phyloP scores from a whole-genome alignment of 2,329 filamentous ascomycete species.

The Helotiales sp. region DNA sequence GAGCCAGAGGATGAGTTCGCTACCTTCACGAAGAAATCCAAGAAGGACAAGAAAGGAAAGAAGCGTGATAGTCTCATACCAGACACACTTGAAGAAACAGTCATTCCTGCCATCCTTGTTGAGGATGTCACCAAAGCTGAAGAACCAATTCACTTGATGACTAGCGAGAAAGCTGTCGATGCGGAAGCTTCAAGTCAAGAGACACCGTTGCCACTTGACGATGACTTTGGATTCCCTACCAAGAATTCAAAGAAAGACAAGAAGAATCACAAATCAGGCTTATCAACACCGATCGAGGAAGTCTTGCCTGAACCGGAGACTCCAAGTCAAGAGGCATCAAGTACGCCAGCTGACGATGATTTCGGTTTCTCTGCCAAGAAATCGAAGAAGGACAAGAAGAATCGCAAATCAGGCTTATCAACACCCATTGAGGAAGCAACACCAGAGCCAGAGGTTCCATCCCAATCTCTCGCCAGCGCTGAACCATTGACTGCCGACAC shows the following conservation, averaged over 20 bases:
- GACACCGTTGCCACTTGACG: constrained; percentile 1
- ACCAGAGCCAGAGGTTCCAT: background rate
- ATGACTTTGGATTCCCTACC: constrained; percentile 10
- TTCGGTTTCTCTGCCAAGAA: constrained; percentile 15
- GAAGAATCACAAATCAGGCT: constrained; percentile 15
- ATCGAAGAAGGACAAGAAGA: constrained; percentile 20
- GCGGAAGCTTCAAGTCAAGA: background rate
- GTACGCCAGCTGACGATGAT: constrained; percentile 6
- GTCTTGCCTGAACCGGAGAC: background rate
- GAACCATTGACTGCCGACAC: background rate
- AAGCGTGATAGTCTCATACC: constrained; percentile 12
- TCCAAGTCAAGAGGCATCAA: background rate
- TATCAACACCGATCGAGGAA: constrained; percentile 18
- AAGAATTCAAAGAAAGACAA: constrained; percentile 23
- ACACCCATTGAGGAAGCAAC: constrained; percentile 12
- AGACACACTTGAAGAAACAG: constrained; percentile 5
- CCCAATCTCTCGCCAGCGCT: background rate
- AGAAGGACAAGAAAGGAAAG: constrained; percentile 28
- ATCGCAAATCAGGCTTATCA: constrained; percentile 17
- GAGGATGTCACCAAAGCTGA: background rate
- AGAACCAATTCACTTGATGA: background rate
- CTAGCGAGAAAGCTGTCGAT: background rate
- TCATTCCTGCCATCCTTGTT: background rate
- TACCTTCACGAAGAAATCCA: constrained; percentile 17
- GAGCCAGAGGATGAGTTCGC: constrained; percentile 20